Conservation (phyloP, 805 yeast genomes). For the Danielozyma ontarioensis region DNA sequence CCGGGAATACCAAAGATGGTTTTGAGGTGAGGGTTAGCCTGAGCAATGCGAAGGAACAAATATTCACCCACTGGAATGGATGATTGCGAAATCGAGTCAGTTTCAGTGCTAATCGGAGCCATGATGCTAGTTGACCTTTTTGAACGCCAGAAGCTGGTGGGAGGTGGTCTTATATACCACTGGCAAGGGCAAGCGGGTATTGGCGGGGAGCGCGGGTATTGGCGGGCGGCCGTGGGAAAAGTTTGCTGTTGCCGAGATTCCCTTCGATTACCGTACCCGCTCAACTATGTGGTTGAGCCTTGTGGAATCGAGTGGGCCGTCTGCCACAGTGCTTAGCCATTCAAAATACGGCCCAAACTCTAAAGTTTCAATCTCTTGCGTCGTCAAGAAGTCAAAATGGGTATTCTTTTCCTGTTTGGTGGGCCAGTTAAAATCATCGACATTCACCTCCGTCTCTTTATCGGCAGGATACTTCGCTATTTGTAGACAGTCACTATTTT, state of each 20-base stretch:
- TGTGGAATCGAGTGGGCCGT: too few species aligned
- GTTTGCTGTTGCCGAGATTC: too few species aligned
- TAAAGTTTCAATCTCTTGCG: too few species aligned
- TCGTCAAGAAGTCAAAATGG: background rate
- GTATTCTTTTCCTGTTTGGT: constrained; percentile 4
- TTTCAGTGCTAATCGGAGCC: background rate
- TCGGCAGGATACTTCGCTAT: background rate
- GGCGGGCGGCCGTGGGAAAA: too few species aligned
- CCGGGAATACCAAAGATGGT: constrained; percentile 79
- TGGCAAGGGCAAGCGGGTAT: too few species aligned
- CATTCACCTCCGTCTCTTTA: background rate
- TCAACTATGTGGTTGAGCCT: too few species aligned
- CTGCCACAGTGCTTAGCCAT: too few species aligned
- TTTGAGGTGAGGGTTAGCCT: constrained; percentile 43
- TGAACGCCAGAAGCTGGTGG: too few species aligned
- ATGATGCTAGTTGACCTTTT: background rate
- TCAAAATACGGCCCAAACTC: too few species aligned
- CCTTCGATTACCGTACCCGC: too few species aligned
- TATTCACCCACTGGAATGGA: constrained; percentile 58
- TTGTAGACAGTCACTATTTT: constrained; percentile 3
- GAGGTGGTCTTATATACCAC: too few species aligned
- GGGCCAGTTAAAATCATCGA: constrained; percentile 24
- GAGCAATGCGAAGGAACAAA: constrained; percentile 51
- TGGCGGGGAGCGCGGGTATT: too few species aligned
- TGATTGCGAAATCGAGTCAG: background rate